Evolutionary conservation across 1,284 basidiomycete genomes (phyloP).

Genomic region (Marasmius tenuissimus): DNA sequence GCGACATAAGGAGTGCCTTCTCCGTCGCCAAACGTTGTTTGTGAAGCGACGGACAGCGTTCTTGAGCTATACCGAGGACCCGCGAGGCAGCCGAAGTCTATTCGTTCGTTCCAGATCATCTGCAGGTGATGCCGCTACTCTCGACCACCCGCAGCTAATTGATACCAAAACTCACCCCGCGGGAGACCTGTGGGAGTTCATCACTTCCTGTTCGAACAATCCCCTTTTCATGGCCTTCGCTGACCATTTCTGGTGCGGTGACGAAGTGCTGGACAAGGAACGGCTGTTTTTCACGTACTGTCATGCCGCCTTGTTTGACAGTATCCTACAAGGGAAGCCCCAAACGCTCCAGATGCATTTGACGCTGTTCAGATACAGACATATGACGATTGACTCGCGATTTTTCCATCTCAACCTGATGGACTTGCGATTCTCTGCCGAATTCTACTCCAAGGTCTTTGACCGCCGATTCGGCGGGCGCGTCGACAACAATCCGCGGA

Average conservation of each 20-base stretch:
- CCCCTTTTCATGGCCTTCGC: constrained; percentile 75
- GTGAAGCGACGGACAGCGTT: constrained; percentile 94
- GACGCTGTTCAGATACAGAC: constrained; percentile 66
- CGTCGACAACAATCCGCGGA: constrained; percentile 59
- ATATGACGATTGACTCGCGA: constrained; percentile 50
- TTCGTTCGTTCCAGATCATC: constrained; percentile 80
- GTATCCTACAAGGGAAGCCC: constrained; percentile 86
- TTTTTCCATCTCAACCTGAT: constrained; percentile 68
- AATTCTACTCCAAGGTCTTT: constrained; percentile 74
- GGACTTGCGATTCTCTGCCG: constrained; percentile 67
- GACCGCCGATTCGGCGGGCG: constrained; percentile 69
- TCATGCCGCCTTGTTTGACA: constrained; percentile 81
- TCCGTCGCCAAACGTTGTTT: constrained; percentile 80
- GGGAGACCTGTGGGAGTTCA: constrained; percentile 78
- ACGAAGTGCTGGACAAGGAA: constrained; percentile 55
- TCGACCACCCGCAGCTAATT: constrained; percentile 79
- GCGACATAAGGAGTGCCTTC: constrained; percentile 67
- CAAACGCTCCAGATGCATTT: constrained; percentile 76
- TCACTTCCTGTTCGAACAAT: constrained; percentile 82
- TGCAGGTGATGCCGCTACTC: constrained; percentile 71
- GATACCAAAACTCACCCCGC: constrained; percentile 66
- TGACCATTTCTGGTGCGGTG: constrained; percentile 67
- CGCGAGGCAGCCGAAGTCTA: constrained; percentile 87
- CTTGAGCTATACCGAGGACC: constrained; percentile 90
- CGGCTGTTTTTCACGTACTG: constrained; percentile 71